Evolutionary conservation across 768 basidiomycete genomes (phyloP).

Genomic region (Boletus pseudopeckii): DNA sequence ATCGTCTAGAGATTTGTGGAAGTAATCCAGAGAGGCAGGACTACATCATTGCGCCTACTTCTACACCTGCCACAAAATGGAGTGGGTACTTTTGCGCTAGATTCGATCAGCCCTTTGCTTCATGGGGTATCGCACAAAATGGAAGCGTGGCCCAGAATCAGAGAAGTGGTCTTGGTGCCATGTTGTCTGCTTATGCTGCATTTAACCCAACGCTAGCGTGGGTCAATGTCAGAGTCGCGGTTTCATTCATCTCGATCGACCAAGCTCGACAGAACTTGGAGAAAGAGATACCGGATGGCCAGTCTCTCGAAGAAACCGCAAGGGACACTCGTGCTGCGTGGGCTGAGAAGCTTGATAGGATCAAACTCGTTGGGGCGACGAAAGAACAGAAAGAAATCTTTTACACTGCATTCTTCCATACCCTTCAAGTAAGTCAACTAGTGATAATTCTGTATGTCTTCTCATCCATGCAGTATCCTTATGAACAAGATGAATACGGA

Average conservation of each 20-base stretch:
- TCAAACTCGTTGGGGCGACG: slow-evolving; percentile 48
- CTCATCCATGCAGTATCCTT: slow-evolving; percentile 56
- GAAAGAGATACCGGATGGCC: slow-evolving; percentile 44
- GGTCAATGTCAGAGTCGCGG: slow-evolving; percentile 59
- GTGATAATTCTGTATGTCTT: background rate
- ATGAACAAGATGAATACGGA: slow-evolving; percentile 65
- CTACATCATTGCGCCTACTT: slow-evolving; percentile 58
- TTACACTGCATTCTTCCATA: slow-evolving; percentile 63
- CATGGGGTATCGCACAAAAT: slow-evolving; percentile 51
- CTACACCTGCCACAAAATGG: slow-evolving; percentile 38
- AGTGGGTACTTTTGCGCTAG: slow-evolving; percentile 55
- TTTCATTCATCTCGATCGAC: slow-evolving; percentile 71
- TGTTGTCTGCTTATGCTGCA: slow-evolving; percentile 50
- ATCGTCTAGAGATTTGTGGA: slow-evolving; percentile 52
- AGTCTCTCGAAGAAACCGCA: slow-evolving; percentile 51
- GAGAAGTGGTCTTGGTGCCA: slow-evolving; percentile 36
- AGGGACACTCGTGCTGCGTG: slow-evolving; percentile 46
- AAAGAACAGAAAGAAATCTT: slow-evolving; percentile 46
- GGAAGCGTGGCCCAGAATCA: slow-evolving; percentile 34
- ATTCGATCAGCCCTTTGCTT: slow-evolving; percentile 44
- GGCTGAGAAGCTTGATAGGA: slow-evolving; percentile 53
- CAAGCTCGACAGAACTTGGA: slow-evolving; percentile 57
- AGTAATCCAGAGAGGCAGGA: slow-evolving; percentile 69
- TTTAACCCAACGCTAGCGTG: slow-evolving; percentile 35
- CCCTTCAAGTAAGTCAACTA: slow-evolving; percentile 45